Conservation (phyloP, 129 eudicot species). For the Centrapalus pauciflorus region DNA sequence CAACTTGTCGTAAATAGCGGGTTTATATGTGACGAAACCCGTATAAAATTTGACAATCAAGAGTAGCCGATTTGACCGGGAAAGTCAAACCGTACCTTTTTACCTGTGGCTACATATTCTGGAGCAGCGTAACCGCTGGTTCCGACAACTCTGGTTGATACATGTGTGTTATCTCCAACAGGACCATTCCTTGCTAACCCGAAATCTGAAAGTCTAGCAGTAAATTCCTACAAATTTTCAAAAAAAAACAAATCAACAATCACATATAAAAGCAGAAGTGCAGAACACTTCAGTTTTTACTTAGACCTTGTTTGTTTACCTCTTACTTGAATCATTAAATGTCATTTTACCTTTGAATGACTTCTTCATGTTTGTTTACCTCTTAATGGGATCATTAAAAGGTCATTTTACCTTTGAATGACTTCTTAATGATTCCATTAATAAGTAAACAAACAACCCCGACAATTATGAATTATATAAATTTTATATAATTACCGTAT, state of each 20-base stretch:
- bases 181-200: conserved; percentile 76
- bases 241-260: neutral
- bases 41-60: neutral
- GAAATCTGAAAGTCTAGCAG: conserved; percentile 63
- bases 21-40: neutral
- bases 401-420: too few species aligned
- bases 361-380: too few species aligned
- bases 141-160: conserved; percentile 74
- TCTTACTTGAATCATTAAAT: too few species aligned
- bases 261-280: neutral
- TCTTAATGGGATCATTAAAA: neutral
- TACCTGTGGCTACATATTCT: conserved; percentile 68
- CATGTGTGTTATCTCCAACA: conserved; percentile 67
- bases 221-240: conserved; percentile 45
- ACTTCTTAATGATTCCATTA: neutral
- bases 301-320: too few species aligned
- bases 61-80: conserved; percentile 8
- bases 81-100: conserved; percentile 14
- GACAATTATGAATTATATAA: too few species aligned
- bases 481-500: conserved; percentile 34
- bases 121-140: conserved; percentile 81
- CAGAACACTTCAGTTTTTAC: too few species aligned
- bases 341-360: too few species aligned
- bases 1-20: neutral
- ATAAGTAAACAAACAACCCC: too few species aligned